Evolutionary conservation across 305 asterid species (phyloP), one percentile per base, ranked within the genome.

Genomic region (Euphrasia arctica): DNA sequence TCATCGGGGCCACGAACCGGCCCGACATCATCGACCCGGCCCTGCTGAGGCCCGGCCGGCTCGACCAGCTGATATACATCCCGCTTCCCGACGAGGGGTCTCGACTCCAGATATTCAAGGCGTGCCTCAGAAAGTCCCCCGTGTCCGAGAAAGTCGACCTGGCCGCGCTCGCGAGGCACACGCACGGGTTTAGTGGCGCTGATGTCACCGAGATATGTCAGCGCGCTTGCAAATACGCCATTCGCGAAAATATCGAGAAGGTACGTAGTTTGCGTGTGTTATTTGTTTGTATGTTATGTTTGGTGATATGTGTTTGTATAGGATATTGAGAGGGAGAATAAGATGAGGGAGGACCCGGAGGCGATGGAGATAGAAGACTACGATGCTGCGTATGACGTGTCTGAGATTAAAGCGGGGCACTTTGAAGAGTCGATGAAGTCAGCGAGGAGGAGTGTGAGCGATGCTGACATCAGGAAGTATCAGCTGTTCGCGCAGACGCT

Each of bases 11-110:
- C 22, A 81, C 86, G 0, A 80, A 80, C 74, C 56, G 83, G 59
- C 82, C 82, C 4, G 83, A 78, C 49, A 75, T 81, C 15, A 78
- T 81, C 25, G 86, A 81, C 58, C 86, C 83, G 9, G 86, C 86
- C 36, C 74, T 81, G 48, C 29, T 78, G 1, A 71, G 86, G 36
- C 83, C 83, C 0, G 83, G 86, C 47, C 82, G 86, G 39, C 81
- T 81, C 11, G 86, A 81, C 66, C 86, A 81, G 68, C 62, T 78
- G 66, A 75, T 81, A 6, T 81, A 81, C 59, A 81, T 78, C 54
- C 86, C 86, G 29, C 77, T 80, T 51, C 86, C 83, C 32, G 86
- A 80, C 68, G 83, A 75, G 58, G 81, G 70, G 7, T 50, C 56
- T 9, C 56, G 56, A 3, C 56, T 13, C 2, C 56, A 50, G 56